Conservation (phyloP, 2,329 filamentous ascomycete genomes). For the Phaeophleospora eucalypticola region DNA sequence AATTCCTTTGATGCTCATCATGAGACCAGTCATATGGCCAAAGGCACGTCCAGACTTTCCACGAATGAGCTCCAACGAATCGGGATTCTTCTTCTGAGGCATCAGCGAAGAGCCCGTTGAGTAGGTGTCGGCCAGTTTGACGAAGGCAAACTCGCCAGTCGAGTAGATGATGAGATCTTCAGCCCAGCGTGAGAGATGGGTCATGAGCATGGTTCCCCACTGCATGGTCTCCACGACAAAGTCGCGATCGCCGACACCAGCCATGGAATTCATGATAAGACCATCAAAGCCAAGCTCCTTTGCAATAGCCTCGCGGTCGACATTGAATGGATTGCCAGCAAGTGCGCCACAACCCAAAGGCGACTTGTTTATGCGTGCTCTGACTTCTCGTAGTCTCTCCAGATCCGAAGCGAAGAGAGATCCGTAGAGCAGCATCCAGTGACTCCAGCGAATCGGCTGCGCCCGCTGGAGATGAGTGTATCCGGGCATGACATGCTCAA, state of each 20-base stretch:
- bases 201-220: conserved; percentile 74
- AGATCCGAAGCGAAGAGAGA: conserved; percentile 69
- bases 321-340: conserved; percentile 76
- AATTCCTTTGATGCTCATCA: conserved; percentile 71
- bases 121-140: conserved; percentile 73
- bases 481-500: conserved; percentile 76
- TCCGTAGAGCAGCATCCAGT: conserved; percentile 75
- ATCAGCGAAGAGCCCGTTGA: conserved; percentile 72
- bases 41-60: conserved; percentile 74
- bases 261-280: conserved; percentile 72
- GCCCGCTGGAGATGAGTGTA: conserved; percentile 86
- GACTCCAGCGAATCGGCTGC: conserved; percentile 74
- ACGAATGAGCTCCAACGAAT: conserved; percentile 70
- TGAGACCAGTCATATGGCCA: conserved; percentile 75
- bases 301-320: conserved; percentile 75
- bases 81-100: conserved; percentile 82
- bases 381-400: conserved; percentile 69
- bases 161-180: conserved; percentile 86
- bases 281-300: conserved; percentile 76
- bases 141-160: conserved; percentile 70
- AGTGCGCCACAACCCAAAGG: conserved; percentile 74
- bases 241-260: conserved; percentile 70
- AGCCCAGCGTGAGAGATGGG: conserved; percentile 73
- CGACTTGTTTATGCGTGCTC: conserved; percentile 65
- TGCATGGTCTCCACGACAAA: conserved; percentile 79